Base-by-base conservation (phyloP, 331 rosid genomes). In the Pyrus hybrid region DNA sequence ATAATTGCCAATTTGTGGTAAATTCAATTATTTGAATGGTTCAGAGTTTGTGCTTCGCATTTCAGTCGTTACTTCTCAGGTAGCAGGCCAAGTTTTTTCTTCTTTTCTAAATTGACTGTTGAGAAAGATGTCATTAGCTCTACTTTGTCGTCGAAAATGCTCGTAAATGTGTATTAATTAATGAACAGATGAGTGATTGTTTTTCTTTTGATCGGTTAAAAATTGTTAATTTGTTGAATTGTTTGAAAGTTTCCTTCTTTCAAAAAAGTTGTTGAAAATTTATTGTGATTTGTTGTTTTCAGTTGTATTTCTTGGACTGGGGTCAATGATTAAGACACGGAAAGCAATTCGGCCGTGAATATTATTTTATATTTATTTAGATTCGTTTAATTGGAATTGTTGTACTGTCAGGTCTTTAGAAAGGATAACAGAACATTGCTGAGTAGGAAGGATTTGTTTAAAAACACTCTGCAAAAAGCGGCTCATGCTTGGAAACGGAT, bases 401-500 rank as follows among this genome's bases (percentile, higher is more conserved):
- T 77, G 53, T 57, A 54, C 29, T 20, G 70, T 14, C 70, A 95
- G 99, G 91, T 28, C 23, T 95, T 95, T 80, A 81, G 82, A 41
- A 95, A 95, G 93, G 99, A 95, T 61, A 63, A 83, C 63, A 89
- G 97, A 77, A 56, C 84, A 25, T 67, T 29, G 80, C 87, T 90
- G 37, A 68, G 68, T 58, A 89, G 99, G 79, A 95, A 92, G 86
- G 97, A 86, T 70, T 80, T 95, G 78, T 95, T 95, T 77, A 92
- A 88, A 82, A 85, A 88, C 82, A 92, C 97, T 4, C 84, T 95
- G 85, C 88, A 89, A 70, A 95, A 95, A 83, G 76, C 91, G 6
- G 92, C 96, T 75, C 53, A 90, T 80, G 99, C 92, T 2, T 95
- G 97, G 97, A 95, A 92, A 80, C 76, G 87, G 82, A 88, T 95